These are phyloP conservation scores for Saccharomyces mikatae DNA, from an alignment of 805 yeast genomes.

Conservation along the genomic window DNA sequence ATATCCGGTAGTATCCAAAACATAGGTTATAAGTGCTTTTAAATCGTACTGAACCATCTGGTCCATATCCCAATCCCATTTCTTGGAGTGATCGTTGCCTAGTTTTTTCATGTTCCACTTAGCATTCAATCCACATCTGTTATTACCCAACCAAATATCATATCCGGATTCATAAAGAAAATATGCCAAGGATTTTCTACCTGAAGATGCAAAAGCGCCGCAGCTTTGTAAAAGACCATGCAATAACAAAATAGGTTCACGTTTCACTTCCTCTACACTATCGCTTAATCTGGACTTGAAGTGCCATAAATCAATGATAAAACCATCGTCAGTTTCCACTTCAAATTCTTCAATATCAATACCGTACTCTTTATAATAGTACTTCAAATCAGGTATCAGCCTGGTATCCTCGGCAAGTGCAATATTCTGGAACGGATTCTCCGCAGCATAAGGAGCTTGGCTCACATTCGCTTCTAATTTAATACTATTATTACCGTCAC, in stretches of 20 bases:
- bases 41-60: conserved; percentile 76
- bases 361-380: conserved; percentile 58
- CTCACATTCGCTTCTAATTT: neutral
- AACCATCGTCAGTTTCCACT: conserved; percentile 75
- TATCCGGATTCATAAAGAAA: conserved; percentile 47
- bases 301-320: conserved; percentile 56
- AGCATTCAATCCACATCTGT: conserved; percentile 78
- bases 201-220: conserved; percentile 80
- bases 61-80: conserved; percentile 93
- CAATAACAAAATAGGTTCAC: conserved; percentile 58
- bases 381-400: conserved; percentile 49
- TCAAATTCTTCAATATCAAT: conserved; percentile 51
- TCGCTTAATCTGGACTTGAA: conserved; percentile 9
- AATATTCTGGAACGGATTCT: conserved; percentile 25
- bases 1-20: conserved; percentile 35
- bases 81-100: conserved; percentile 26
- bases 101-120: conserved; percentile 39
- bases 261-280: neutral
- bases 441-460: conserved; percentile 2
- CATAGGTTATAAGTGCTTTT: conserved; percentile 60
- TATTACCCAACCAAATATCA: conserved; percentile 90
- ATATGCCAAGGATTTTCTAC: conserved; percentile 67
- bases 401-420: conserved; percentile 22
- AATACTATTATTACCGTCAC: neutral
- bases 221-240: conserved; percentile 88